Evolutionary conservation across 805 yeast genomes (phyloP).

Genomic region (Metschnikowia henanensis): DNA sequence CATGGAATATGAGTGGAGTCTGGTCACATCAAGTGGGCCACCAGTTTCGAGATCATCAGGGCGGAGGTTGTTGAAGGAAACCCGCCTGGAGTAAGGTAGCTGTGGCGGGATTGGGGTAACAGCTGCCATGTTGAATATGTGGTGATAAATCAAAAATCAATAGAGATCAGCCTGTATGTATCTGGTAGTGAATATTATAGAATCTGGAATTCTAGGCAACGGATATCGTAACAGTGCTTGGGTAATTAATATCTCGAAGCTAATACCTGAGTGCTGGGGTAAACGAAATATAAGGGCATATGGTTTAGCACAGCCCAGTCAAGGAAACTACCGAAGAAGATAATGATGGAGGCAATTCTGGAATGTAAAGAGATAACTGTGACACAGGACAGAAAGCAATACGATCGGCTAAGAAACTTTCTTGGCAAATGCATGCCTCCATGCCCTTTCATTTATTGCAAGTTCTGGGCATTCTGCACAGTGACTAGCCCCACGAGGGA

Average conservation of each 20-base stretch:
- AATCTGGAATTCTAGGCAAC: too few species aligned
- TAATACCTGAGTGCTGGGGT: not conserved
- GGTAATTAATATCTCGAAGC: not conserved
- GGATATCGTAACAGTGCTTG: too few species aligned
- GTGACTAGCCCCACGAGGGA: constrained; percentile 8
- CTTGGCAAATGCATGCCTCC: constrained; percentile 2
- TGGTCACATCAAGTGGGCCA: constrained; percentile 4
- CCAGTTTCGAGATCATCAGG: constrained; percentile 22
- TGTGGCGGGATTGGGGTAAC: constrained; percentile 4
- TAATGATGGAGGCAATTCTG: not conserved
- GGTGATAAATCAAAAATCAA: too few species aligned
- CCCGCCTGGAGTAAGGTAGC: constrained; percentile 32
- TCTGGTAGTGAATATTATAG: too few species aligned
- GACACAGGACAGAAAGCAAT: not conserved
- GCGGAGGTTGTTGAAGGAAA: constrained; percentile 44
- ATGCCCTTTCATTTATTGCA: not conserved
- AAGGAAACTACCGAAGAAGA: not conserved
- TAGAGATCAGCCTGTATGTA: too few species aligned
- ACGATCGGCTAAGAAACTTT: not conserved
- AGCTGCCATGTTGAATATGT: constrained; percentile 10
- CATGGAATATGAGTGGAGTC: constrained; percentile 9
- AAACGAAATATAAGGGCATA: not conserved
- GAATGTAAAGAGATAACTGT: too few species aligned
- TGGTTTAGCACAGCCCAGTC: not conserved
- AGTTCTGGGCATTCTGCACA: constrained; percentile 10